Evolutionary conservation across 2,329 filamentous ascomycete genomes (phyloP), one percentile per base, ranked within the genome.

Genomic region (Ceratocystis smalleyi): DNA sequence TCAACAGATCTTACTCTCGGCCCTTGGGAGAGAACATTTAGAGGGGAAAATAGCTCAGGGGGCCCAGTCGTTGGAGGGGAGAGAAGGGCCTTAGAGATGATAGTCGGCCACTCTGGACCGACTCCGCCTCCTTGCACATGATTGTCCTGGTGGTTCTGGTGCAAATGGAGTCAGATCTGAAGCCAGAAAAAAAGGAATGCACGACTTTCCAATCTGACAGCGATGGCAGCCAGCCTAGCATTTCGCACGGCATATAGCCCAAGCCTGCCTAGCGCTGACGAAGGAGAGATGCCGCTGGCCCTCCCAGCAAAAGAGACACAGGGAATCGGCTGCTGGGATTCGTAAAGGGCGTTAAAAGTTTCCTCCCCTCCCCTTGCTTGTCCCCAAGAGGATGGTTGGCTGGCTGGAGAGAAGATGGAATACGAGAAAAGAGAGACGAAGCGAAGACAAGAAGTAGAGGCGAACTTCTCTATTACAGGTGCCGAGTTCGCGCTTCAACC

Each of bases 1-100:
- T 35, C 27, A 57, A 57, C 54, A 57, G 27, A 57, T 57, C 54
- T 17, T n/a, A 55, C 32, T 55, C 51, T 22, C 30, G 54, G 24
- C 24, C 24, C 27, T 35, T 57, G 30, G 54, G 24, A 12, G 35
- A 40, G 35, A 57, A 17, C n/a, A n/a, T 30, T 35, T 32, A 24
- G 54, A n/a, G 27, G 17, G 32, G 15, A 57, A 57, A 57, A 35
- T 57, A 57, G 54, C 54, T 57, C 54, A 57, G 54, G 54, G 51
- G 35, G 35, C 10, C 35, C 35, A 40, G 51, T 55, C 51, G 24
- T 8, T 47, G 45, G 3, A n/a, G 45, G 45, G n/a, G 45, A 24
- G 5, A 7, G 8, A 51, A 51, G 47, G 22, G 22, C 47, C 22
- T 51, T 15, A 15, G 47, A 27, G 47, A 27, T 22, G 19, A 51